Base-by-base conservation (phyloP, 23 red algal species). In the Agarophyton chilense region DNA sequence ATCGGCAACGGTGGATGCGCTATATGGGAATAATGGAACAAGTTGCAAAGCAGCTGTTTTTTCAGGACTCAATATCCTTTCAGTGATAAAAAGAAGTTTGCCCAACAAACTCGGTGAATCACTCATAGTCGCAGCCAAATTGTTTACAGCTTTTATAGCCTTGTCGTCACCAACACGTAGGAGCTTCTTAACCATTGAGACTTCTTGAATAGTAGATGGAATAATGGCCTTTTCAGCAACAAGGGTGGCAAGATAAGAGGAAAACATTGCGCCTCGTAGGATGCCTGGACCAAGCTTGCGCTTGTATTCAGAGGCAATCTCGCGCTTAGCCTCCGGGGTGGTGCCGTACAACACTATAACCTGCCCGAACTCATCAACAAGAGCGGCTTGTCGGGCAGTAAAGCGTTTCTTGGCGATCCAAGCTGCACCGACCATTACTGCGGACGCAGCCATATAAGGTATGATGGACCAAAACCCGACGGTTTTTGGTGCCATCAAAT, bases 11-110 rank as follows among this genome's bases (percentile, higher is more conserved):
- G 82, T 86, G 32, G 68, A 66, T 31, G 81, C 70, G 54, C 91
- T 86, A 72, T 94, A 94, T 4, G 91, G 91, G 24, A 94, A 81
- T 22, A 86, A 50, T 21, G 91, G 32, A 11, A 85, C 71, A 33
- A 94, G 81, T 47, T 52, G 32, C 52, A 94, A 81, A 10, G 17
- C 24, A 21, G 77, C 22, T 11, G 55, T 29, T 26, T 62, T 68
- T 21, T 86, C 81, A 9, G 54, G 35, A 34, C 29, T 58, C 50
- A 94, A 25, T 21, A 86, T 78, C 33, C 93, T 76, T 77, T 95
- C 93, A 31, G 86, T 57, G 10, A 92, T 63, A 65, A 95, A 95
- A 13, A 95, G 52, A 55, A 95, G 87, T 47, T 95, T 95, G 52
- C 93, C 93, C 41, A 95, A 78, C 35, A 95, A 70, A 43, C 85